A percentile compares a stretch with the other conserved stretches of the same genome.
Evolutionary conservation across 495 filamentous ascomycete genomes (phyloP).

Genomic region (Pyrenopolyporus hunteri): DNA sequence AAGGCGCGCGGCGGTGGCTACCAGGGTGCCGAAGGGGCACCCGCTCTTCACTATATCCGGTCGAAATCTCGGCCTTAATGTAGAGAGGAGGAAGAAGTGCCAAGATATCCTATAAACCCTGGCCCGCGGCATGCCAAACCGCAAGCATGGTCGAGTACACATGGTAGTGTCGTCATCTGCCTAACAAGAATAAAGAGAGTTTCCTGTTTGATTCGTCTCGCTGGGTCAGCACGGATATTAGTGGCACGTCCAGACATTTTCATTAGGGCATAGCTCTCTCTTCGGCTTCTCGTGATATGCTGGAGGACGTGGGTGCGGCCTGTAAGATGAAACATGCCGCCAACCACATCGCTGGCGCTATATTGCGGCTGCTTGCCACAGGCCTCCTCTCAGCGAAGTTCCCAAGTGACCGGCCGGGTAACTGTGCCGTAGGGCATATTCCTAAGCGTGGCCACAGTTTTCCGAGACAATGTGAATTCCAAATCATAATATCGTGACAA

Average conservation of each 20-base stretch:
- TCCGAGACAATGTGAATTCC: conserved; percentile 22
- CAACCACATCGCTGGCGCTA: conserved; percentile 17
- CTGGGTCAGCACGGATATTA: conserved; percentile 7
- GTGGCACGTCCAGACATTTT: conserved; percentile 12
- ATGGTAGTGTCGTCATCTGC: conserved; percentile 32
- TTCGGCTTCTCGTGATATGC: conserved; percentile 3
- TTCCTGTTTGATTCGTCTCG: conserved; percentile 13
- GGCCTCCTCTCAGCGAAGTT: neutral
- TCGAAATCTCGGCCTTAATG: conserved; percentile 40
- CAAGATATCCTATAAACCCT: conserved; percentile 24
- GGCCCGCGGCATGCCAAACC: conserved; percentile 33
- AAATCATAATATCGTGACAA: conserved; percentile 23
- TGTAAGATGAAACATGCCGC: conserved; percentile 16
- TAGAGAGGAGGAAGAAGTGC: conserved; percentile 29
- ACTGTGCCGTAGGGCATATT: conserved; percentile 19
- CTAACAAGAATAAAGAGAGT: conserved; percentile 9
- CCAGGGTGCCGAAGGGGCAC: conserved; percentile 17
- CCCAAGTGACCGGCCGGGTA: conserved; percentile 19
- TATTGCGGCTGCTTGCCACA: conserved; percentile 15
- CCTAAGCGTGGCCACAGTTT: conserved; percentile 4
- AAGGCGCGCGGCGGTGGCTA: conserved; percentile 5
- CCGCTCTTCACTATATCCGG: conserved; percentile 37
- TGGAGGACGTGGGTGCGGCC: conserved; percentile 4
- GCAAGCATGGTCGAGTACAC: conserved; percentile 11
- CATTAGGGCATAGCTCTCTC: conserved; percentile 1